Base-by-base conservation (phyloP, 345 rosid genomes). In the Mallotus nudiflorus region DNA sequence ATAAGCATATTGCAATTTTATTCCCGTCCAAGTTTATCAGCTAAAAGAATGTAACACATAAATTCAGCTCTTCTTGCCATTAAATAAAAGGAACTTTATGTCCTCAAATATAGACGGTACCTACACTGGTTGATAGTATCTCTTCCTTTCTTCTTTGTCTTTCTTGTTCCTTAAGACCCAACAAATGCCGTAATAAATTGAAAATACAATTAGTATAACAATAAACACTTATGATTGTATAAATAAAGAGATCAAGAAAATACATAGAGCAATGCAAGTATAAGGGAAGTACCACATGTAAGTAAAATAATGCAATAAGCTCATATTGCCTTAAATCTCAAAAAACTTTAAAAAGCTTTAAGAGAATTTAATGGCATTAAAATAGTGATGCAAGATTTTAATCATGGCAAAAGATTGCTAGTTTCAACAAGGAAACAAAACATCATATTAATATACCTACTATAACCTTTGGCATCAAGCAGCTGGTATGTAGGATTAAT, bases 381-480 rank as follows among this genome's bases (percentile, higher is more conserved):
- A 45, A 57, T 27, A 53, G 25, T 9, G 20, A 7, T 27, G 19
- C 6, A 24, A 35, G 33, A 19, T 42, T 22, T 42, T 9, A 54
- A 28, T 18, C 24, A n/a, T 4, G 22, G 39, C 22, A 54, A 63
- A 55, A 37, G 52, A 53, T 51, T 29, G 19, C 12, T 40, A 45
- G 48, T 13, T 58, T 12, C 72, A 22, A 31, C 27, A 54, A 33
- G 31, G 35, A 15, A n/a, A 28, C 29, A 49, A 48, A 69, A 53
- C 50, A 25, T 42, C n/a, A 20, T 25, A 5, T 35, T 29, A 57
- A 37, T 81, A 44, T 86, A 92, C 99, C 99, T 90, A 72, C 96
- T 92, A 52, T 92, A 95, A 81, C 99, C 99, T 81, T 92, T 95
- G 77, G 99, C 98, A 82, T 92, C 98, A 37, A 97, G 97, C 46